phyloP scores from a whole-genome alignment of 371 early-diverging fungal species.

The Haplosporangium sp. region DNA sequence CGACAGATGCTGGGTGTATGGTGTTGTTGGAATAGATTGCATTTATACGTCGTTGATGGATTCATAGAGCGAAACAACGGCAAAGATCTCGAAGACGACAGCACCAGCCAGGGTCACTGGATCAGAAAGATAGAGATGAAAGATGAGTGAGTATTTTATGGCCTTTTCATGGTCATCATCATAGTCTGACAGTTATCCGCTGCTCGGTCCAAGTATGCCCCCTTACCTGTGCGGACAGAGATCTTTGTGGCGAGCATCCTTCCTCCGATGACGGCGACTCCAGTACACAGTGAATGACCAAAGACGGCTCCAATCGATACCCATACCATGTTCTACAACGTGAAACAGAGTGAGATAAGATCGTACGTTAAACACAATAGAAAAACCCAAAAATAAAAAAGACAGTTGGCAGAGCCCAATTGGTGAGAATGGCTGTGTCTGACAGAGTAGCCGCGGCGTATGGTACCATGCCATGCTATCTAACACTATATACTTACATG shows the following conservation, averaged over 20 bases:
- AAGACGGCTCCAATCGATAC: constrained; percentile 89
- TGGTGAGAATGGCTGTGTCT: no score
- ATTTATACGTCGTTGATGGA: constrained; percentile 57
- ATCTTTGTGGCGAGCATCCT: constrained; percentile 90
- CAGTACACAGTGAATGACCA: constrained; percentile 93
- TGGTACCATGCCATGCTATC: background rate
- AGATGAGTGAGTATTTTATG: background rate
- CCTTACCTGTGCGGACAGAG: constrained; percentile 88
- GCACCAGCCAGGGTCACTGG: constrained; percentile 88
- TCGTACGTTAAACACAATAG: background rate
- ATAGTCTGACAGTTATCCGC: background rate
- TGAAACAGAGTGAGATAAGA: background rate
- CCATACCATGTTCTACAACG: constrained; percentile 76
- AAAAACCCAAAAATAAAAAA: constrained; percentile 2
- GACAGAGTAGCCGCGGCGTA: no score
- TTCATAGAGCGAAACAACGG: constrained; percentile 73
- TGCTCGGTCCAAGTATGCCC: background rate
- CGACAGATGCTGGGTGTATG: no score
- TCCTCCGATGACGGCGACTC: constrained; percentile 94
- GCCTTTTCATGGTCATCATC: background rate
- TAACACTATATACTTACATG: constrained; percentile 62
- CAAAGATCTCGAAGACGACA: constrained; percentile 87
- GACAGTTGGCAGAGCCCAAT: no score
- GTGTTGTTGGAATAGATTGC: no score
- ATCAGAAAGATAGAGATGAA: constrained; percentile 1